Evolutionary conservation across 352 stramenopile genomes (phyloP), one percentile per base, ranked within the genome.

Genomic region (Globisporangium cylindrosporum): DNA sequence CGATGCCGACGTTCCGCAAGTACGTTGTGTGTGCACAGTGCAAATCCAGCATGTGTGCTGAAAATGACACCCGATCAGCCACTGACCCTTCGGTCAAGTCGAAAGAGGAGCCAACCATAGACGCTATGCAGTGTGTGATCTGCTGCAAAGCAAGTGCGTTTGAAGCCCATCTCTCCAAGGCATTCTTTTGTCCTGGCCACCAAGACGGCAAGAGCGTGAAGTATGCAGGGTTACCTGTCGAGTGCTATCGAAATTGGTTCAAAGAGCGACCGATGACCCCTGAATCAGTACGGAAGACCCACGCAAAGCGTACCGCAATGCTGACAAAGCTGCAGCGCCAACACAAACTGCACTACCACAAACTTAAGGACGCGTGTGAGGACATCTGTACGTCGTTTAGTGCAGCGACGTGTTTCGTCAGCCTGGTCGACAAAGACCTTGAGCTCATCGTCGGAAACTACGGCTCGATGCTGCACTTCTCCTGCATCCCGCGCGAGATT

Each of bases 221-320:
- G 20, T 77, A 75, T 22, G 36, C 68, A 3, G 71, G 71, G 1
- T 27, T 77, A 0, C 34, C 59, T 1, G 20, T 43, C 38, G 69
- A 66, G 25, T 68, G 61, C 64, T 77, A 77, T 27, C 71, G 64
- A 5, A 36, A 65, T 22, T 77, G 71, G 71, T 75, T 77, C 66
- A 51, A 55, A 12, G 68, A 66, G 55, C 54, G 56, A 14, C 51
- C 29, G 4, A 18, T 25, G 38, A 59, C 55, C 12, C 22, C 12
- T 1, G 53, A 64, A 2, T 41, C 36, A 6, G 68, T 77, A 29
- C 49, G 24, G 0, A 54, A 62, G 9, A 67, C 59, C 22, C 48
- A 73, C 43, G 43, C 71, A 20, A 73, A 74, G 59, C 66, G 73
- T 27, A 36, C 51, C 1, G 46, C 55, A n/a, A 66, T 74, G 46